A percentile compares a stretch with the other conserved stretches of the same genome.
Evolutionary conservation across 495 filamentous ascomycete species (phyloP).

Genomic region (Daldinia grandis): DNA sequence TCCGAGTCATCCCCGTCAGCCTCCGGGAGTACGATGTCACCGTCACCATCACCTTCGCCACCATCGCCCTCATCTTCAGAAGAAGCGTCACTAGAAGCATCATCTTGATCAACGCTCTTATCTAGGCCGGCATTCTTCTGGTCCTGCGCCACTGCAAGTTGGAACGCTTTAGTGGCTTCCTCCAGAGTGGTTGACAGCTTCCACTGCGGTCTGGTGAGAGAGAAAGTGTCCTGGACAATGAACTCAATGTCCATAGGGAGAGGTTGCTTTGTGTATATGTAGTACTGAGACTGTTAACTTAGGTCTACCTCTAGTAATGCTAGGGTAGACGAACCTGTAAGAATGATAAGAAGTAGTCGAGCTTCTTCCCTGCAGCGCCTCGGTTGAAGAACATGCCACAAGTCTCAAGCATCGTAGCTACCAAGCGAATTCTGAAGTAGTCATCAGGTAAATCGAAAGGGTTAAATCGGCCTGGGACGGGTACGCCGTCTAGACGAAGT

Average conservation of each 20-base stretch:
- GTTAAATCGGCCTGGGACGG: conserved; percentile 76
- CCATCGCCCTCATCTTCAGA: conserved; percentile 77
- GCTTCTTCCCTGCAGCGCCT: conserved; percentile 91
- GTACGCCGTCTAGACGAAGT: conserved; percentile 72
- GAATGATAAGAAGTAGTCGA: conserved; percentile 97
- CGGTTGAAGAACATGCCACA: conserved; percentile 97
- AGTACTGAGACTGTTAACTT: conserved; percentile 68
- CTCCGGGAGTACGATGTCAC: conserved; percentile 48
- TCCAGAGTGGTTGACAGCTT: conserved; percentile 80
- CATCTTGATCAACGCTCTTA: conserved; percentile 71
- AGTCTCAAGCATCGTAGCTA: conserved; percentile 89
- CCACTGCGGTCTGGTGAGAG: conserved; percentile 87
- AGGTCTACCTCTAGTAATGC: not conserved
- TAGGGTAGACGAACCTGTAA: conserved; percentile 67
- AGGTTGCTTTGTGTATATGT: conserved; percentile 90
- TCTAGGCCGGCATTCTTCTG: conserved; percentile 80
- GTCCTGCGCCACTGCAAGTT: conserved; percentile 85
- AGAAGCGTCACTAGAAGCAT: conserved; percentile 67
- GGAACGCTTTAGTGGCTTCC: conserved; percentile 85
- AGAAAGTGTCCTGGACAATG: conserved; percentile 91
- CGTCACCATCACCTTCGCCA: conserved; percentile 66
- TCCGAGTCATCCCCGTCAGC: conserved; percentile 57
- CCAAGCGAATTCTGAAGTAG: conserved; percentile 91
- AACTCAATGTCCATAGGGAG: conserved; percentile 98
- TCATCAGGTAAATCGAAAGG: conserved; percentile 89